A percentile compares a stretch with the other conserved stretches of the same genome.
These are phyloP conservation scores for Cyberlindnera euphorbiae DNA, from an alignment of 805 yeast species.

Conservation along the genomic window DNA sequence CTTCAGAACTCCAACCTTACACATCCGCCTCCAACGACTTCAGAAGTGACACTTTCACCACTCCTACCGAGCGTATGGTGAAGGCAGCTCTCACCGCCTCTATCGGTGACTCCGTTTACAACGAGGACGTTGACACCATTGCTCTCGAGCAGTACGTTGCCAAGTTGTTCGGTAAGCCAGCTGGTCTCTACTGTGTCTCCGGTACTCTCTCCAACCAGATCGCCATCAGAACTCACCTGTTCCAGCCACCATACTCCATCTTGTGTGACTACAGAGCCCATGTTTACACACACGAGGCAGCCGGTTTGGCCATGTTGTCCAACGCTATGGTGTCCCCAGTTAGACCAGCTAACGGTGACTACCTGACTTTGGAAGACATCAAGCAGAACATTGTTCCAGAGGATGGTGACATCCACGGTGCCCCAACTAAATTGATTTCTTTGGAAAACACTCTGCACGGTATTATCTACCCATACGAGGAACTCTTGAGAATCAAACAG, in stretches of 20 bases:
- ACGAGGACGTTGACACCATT: constrained; percentile 71
- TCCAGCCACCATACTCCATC: constrained; percentile 79
- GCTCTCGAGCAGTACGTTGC: constrained; percentile 63
- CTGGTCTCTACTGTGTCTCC: constrained; percentile 81
- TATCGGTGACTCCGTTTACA: constrained; percentile 83
- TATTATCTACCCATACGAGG: constrained; percentile 72
- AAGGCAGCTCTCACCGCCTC: constrained; percentile 53
- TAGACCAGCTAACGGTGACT: constrained; percentile 66
- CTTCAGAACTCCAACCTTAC: constrained; percentile 55
- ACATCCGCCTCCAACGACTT: constrained; percentile 43
- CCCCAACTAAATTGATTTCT: constrained; percentile 82
- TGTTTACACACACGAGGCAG: constrained; percentile 81
- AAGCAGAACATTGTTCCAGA: constrained; percentile 55
- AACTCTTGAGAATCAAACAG: constrained; percentile 60
- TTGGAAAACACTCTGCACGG: constrained; percentile 91
- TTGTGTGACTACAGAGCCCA: constrained; percentile 86
- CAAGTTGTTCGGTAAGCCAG: constrained; percentile 68
- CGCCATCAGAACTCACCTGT: constrained; percentile 68
- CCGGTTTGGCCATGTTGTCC: constrained; percentile 83
- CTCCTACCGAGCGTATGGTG: constrained; percentile 74
- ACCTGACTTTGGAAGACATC: constrained; percentile 79
- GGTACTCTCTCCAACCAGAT: constrained; percentile 92
- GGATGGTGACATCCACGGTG: constrained; percentile 81
- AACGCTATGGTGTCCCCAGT: constrained; percentile 92
- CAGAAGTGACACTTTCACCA: constrained; percentile 85